Evolutionary conservation across 805 yeast species (phyloP), one percentile per base, ranked within the genome.

Genomic region (Barnettozyma siamensis): DNA sequence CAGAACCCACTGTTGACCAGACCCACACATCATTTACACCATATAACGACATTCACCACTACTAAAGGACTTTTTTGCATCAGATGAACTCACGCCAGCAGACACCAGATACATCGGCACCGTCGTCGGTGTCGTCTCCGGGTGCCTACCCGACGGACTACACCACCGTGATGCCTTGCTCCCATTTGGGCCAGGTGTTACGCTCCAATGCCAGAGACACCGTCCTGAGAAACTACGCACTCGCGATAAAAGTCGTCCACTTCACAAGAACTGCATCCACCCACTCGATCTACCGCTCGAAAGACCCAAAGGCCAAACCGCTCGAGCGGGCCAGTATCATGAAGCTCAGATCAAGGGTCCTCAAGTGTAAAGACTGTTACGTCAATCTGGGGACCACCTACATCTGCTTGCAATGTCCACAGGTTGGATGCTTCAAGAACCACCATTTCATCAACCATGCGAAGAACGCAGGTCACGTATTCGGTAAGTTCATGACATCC

Each of bases 321-420:
- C 53, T 70, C 5, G 67, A 73, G 20, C 62, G 54, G 31, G 51
- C 50, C 12, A 62, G 64, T 38, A 57, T 80, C 31, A 48, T 66
- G 35, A 63, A 59, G 26, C 55, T 73, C 39, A 71, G 73, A 50
- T 51, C 70, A 3, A 63, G 59, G 31, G 68, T 76, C 3, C 55
- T 78, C 21, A 64, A 63, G 43, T 80, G 88, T 51, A 62, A 72
- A 19, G 73, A 69, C 27, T 80, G 86, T 51, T 53, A 61, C 9
- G 51, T 64, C 20, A 55, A 55, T 34, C 58, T 69, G 4, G 59
- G 54, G 5, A 53, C 44, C n/a, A 54, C 63, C 19, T 80, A 71
- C 52, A 74, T 83, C 70, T 85, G 95, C 58, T 59, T 85, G 31
- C 89, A 83, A 55, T 85, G 94, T 57, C 83, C 88, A 1, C 78